A percentile compares a stretch with the other conserved stretches of the same genome.
These are phyloP conservation scores for Colletotrichum sp. DNA, from an alignment of 2,329 filamentous ascomycete genomes.

Conservation along the genomic window DNA sequence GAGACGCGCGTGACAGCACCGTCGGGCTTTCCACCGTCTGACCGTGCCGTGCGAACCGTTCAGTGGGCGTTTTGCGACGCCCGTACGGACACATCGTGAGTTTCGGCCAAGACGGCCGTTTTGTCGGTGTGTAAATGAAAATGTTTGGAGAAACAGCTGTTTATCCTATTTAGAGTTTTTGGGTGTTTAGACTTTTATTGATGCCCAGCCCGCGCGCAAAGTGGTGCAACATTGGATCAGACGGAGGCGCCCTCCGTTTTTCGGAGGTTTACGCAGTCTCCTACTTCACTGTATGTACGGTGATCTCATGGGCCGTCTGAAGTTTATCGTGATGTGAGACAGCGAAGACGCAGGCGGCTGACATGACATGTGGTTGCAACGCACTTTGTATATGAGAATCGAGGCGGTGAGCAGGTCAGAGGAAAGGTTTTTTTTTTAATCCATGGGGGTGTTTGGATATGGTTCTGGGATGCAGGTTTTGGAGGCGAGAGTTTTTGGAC, in stretches of 20 bases:
- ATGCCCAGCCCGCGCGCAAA: not conserved
- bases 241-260: not conserved
- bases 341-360: not conserved
- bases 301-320: not conserved
- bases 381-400: not conserved
- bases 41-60: not conserved
- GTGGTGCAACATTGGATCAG: not conserved
- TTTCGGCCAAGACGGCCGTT: constrained; percentile 1
- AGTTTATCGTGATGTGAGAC: not conserved
- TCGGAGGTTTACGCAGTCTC: not conserved
- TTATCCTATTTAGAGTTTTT: not conserved
- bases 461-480: not conserved
- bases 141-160: not conserved
- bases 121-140: not conserved
- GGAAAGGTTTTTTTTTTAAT: not conserved
- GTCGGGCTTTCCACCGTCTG: not conserved
- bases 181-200: not conserved
- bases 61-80: not conserved
- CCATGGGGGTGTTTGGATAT: not conserved
- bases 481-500: not conserved
- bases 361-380: not conserved
- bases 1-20: not conserved
- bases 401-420: not conserved
- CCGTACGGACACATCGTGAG: not conserved
- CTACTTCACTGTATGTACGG: not conserved